phyloP scores from a whole-genome alignment of 2,329 filamentous ascomycete genomes.

The Fusarium piperis region DNA sequence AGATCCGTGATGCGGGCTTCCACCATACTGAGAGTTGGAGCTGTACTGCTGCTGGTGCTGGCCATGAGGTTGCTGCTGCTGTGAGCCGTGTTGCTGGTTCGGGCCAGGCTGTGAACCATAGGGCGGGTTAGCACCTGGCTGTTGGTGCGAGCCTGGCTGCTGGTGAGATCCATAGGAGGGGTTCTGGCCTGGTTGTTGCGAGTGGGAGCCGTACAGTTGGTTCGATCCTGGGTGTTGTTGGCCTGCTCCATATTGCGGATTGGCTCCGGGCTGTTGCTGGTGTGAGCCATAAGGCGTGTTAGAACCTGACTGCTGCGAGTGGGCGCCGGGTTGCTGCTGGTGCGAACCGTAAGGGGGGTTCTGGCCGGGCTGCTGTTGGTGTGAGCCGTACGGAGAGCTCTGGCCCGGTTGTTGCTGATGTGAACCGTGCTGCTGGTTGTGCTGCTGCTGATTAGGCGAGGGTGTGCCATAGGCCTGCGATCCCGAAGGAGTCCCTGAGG shows the following conservation, averaged over 20 bases:
- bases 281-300: slow-evolving; percentile 21
- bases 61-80: slow-evolving; percentile 12
- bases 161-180: background rate
- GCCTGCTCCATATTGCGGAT: background rate
- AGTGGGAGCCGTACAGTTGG: slow-evolving; percentile 35
- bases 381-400: slow-evolving; percentile 15
- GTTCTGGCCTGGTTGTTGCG: slow-evolving; percentile 5
- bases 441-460: slow-evolving; percentile 43
- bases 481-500: slow-evolving; percentile 40
- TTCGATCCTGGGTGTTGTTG: slow-evolving; percentile 39
- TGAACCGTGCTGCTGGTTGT: slow-evolving; percentile 38
- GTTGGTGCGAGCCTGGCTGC: slow-evolving; percentile 25
- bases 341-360: slow-evolving; percentile 34
- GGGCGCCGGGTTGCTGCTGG: slow-evolving; percentile 30
- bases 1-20: slow-evolving; percentile 35
- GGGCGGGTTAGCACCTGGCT: slow-evolving; percentile 28
- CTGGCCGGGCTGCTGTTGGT: slow-evolving; percentile 40
- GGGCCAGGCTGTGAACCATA: slow-evolving; percentile 9
- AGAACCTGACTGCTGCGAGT: slow-evolving; percentile 33
- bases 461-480: slow-evolving; percentile 43
- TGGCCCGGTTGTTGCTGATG: slow-evolving; percentile 39
- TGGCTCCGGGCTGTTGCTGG: slow-evolving; percentile 7
- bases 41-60: slow-evolving; percentile 37
- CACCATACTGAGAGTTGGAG: slow-evolving; percentile 26
- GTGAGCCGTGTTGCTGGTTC: slow-evolving; percentile 9